Percentiles rank a stretch among this genome's conserved stretches.
phyloP scores from a whole-genome alignment of 176 grass and related monocot species.

The Carex cristatella region DNA sequence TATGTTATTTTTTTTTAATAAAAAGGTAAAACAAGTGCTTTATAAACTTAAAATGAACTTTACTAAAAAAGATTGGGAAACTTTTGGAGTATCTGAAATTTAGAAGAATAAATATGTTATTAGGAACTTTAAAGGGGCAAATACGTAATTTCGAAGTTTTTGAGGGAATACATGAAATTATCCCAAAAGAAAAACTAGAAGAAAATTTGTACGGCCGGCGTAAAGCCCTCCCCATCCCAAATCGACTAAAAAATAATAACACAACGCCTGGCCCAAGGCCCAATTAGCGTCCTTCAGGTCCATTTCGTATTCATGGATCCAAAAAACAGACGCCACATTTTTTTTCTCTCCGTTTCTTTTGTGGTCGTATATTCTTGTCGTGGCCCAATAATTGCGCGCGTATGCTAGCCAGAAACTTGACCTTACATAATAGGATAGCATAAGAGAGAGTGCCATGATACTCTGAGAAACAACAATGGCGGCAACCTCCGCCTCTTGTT shows the following conservation, averaged over 20 bases:
- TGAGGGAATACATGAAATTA: no score
- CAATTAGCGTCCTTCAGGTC: neutral
- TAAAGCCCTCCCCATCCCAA: neutral
- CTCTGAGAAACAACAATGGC: constrained; percentile 8
- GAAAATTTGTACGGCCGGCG: no score
- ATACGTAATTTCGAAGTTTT: no score
- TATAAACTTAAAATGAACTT: no score
- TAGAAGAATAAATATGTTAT: no score
- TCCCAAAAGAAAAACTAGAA: no score
- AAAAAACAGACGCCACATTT: neutral
- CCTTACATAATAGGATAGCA: neutral
- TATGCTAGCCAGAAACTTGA: neutral
- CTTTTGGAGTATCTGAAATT: no score
- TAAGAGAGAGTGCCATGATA: neutral
- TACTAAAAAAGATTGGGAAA: no score
- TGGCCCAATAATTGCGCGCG: neutral
- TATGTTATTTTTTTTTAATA: no score
- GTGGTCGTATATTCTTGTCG: neutral
- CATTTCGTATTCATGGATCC: neutral
- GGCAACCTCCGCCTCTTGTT: constrained; percentile 7
- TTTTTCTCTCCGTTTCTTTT: neutral
- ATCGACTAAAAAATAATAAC: neutral
- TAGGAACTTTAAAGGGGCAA: no score
- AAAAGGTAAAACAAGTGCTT: no score
- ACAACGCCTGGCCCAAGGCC: no score